Conservation (phyloP, 768 basidiomycete genomes). For the Cystofilobasidium macerans region DNA sequence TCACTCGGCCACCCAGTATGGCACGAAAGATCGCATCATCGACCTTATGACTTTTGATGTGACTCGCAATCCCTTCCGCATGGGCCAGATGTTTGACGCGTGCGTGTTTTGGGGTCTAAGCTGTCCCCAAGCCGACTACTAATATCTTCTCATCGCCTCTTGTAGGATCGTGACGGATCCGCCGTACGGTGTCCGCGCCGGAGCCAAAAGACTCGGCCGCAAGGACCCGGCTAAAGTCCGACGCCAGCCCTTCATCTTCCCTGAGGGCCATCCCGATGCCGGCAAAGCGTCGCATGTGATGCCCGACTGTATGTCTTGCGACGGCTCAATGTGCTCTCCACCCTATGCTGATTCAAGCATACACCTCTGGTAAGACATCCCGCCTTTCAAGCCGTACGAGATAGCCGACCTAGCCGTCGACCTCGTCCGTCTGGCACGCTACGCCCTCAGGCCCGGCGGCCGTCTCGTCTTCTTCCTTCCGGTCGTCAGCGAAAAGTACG, state of each 20-base stretch:
- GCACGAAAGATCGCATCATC: constrained; percentile 56
- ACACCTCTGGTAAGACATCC: constrained; percentile 49
- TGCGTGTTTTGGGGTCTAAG: neutral
- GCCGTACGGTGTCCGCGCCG: constrained; percentile 55
- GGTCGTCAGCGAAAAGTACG: constrained; percentile 72
- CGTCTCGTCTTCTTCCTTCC: constrained; percentile 85
- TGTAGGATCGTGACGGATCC: constrained; percentile 57
- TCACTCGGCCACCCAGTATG: constrained; percentile 74
- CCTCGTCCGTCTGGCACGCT: constrained; percentile 68
- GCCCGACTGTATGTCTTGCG: constrained; percentile 33
- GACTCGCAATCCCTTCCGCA: constrained; percentile 75
- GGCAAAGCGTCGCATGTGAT: constrained; percentile 12
- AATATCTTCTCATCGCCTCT: neutral
- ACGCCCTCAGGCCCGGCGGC: constrained; percentile 71
- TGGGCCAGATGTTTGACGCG: constrained; percentile 82
- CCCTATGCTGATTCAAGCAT: neutral
- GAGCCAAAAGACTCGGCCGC: constrained; percentile 39
- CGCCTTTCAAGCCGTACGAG: constrained; percentile 86
- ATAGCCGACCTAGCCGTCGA: constrained; percentile 70
- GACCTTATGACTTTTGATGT: constrained; percentile 87
- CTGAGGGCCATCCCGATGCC: constrained; percentile 38
- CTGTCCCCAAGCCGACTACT: no score
- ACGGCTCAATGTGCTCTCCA: neutral
- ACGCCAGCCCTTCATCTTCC: constrained; percentile 34
- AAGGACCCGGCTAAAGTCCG: constrained; percentile 28